phyloP scores from a whole-genome alignment of 306 rosid genomes.

The Geum urbanum region DNA sequence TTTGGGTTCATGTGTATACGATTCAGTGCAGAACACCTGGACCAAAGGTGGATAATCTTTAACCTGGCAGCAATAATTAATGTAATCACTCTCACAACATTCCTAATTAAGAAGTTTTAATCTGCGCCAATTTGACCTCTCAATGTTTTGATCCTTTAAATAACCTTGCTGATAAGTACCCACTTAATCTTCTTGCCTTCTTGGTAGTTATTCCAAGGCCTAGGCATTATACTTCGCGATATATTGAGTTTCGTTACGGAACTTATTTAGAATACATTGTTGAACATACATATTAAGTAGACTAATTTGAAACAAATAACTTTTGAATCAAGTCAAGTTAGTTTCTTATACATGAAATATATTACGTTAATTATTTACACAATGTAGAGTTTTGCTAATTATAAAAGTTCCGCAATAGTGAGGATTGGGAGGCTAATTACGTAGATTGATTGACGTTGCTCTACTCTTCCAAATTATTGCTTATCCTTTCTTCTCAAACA shows the following conservation, averaged over 20 bases:
- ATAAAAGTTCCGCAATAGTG: background rate
- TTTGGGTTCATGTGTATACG: background rate
- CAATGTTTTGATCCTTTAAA: background rate
- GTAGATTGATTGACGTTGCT: conserved; percentile 11
- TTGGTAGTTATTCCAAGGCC: background rate
- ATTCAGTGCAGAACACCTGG: conserved; percentile 8
- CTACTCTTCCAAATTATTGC: conserved; percentile 13
- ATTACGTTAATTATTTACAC: no score
- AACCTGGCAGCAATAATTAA: background rate
- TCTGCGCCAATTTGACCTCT: background rate
- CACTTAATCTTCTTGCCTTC: background rate
- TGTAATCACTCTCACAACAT: background rate
- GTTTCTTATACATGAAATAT: no score
- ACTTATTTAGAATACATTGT: no score
- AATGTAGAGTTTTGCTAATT: no score
- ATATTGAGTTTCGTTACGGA: no score
- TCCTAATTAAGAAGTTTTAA: background rate
- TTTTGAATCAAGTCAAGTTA: no score
- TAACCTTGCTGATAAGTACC: background rate
- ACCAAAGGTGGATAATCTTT: background rate
- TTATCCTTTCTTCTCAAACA: conserved; percentile 16
- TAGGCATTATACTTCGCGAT: no score
- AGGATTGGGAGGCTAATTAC: background rate
- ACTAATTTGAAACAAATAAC: no score
- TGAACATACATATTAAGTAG: no score